Conservation (phyloP, 139 green algal genomes). For the Edaphochlamys debaryana region DNA sequence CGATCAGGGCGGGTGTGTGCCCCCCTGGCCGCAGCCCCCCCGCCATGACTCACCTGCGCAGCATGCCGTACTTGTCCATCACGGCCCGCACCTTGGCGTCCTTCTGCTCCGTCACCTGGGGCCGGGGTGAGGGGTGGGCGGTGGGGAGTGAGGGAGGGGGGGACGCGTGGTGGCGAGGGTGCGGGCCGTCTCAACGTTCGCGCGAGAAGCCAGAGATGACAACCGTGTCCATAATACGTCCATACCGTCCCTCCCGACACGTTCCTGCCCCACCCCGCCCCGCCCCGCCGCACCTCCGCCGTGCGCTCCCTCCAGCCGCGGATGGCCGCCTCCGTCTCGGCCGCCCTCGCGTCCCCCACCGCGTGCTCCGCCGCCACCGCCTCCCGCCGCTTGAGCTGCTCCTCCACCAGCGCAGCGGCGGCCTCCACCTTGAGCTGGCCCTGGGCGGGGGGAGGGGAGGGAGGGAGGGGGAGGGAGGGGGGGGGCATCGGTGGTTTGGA, state of each 20-base stretch:
- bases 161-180: too few relatives aligned
- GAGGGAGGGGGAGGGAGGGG: background rate
- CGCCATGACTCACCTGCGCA: background rate
- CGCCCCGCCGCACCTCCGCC: too few relatives aligned
- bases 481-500: background rate
- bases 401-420: conserved; percentile 74
- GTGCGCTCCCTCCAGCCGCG: conserved; percentile 44
- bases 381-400: conserved; percentile 80
- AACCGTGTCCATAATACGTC: too few relatives aligned
- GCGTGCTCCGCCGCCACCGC: conserved; percentile 81
- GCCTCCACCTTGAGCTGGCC: conserved; percentile 77
- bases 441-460: conserved; percentile 42
- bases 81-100: conserved; percentile 29
- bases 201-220: too few relatives aligned
- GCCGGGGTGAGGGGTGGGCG: too few relatives aligned
- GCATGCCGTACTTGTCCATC: conserved; percentile 50
- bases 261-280: too few relatives aligned
- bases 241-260: too few relatives aligned
- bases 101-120: conserved; percentile 26
- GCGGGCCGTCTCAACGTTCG: too few relatives aligned
- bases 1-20: too few relatives aligned
- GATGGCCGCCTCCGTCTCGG: conserved; percentile 78
- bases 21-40: background rate
- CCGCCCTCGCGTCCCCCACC: conserved; percentile 66
- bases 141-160: too few relatives aligned